Base-by-base conservation (phyloP, 108 stramenopile species). In the Nitzschia sp. region DNA sequence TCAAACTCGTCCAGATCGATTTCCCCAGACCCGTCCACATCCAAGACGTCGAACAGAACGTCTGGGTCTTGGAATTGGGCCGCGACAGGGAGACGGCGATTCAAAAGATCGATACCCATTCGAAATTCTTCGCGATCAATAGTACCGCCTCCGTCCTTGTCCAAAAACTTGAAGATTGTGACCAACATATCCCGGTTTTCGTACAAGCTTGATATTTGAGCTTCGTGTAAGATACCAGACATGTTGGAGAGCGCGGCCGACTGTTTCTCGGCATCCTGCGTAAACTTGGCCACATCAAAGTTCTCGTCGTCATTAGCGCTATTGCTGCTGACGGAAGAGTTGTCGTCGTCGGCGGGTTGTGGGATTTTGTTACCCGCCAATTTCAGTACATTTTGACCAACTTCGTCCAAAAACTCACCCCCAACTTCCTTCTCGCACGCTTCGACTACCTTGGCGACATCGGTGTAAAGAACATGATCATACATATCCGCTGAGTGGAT, bases 61-160 rank as follows among this genome's bases (percentile, higher is more conserved):
- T 66, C 56, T 24, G 56, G 26, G 33, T 71, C 54, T n/a, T 66
- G 23, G 3, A 77, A 33, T 19, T 58, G 69, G 2, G 29, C 23
- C 2, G 46, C 48, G n/a, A 57, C 27, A 6, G 75, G 61, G 25
- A 77, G 59, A 1, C 64, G 62, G 46, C 67, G 57, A 54, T 77
- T 77, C 60, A 77, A 57, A n/a, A 70, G 28, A 15, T 77, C 69
- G 8, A 77, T 38, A 21, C 76, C 76, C 11, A 51, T 54, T 9
- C 24, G 24, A 36, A 77, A 77, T 35, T 70, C 76, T 32, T 70
- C 46, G 3, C 21, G 34, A 32, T 63, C 68, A 27, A 77, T 46
- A 17, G 24, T 46, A 2, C 69, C 76, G 49, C 63, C 47, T 31
- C 58, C 53, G 59, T 77, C 63, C 1, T 38, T 64, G 42, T 77